Conservation (phyloP, 345 rosid genomes). For the Eucalyptus erythrocorys region DNA sequence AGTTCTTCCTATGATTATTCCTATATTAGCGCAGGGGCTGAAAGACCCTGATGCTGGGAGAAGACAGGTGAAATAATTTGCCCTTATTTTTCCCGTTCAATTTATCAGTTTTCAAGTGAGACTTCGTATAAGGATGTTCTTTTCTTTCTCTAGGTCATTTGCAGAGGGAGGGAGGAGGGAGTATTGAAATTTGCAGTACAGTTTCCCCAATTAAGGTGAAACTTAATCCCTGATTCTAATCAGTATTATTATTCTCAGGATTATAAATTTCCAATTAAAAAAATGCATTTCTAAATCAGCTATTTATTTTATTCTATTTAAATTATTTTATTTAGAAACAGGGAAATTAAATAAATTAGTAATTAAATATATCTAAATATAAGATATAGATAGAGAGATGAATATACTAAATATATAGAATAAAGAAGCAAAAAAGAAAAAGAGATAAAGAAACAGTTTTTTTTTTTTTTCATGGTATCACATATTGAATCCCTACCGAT, state of each 20-base stretch:
- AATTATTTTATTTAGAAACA: neutral
- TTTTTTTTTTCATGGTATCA: neutral
- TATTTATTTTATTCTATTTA: neutral
- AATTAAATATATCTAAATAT: neutral
- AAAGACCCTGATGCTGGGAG: constrained; percentile 66
- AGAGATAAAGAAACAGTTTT: neutral
- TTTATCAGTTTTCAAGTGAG: constrained; percentile 17
- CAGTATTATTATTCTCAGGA: neutral
- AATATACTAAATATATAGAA: neutral
- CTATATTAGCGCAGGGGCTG: constrained; percentile 75
- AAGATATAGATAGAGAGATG: neutral
- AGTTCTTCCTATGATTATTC: constrained; percentile 96
- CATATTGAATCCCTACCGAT: neutral
- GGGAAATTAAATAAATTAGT: neutral
- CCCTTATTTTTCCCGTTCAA: neutral
- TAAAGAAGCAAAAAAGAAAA: neutral
- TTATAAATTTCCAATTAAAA: neutral
- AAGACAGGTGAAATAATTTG: constrained; percentile 61
- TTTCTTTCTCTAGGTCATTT: neutral
- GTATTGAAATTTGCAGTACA: neutral
- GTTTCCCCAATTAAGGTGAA: neutral
- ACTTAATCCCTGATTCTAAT: neutral
- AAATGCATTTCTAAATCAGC: neutral
- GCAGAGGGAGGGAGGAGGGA: neutral
- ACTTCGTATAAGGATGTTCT: neutral